Evolutionary conservation across 228 moss, liverwort and hornwort genomes (phyloP).

Genomic region (Sphagnum magellanicum): DNA sequence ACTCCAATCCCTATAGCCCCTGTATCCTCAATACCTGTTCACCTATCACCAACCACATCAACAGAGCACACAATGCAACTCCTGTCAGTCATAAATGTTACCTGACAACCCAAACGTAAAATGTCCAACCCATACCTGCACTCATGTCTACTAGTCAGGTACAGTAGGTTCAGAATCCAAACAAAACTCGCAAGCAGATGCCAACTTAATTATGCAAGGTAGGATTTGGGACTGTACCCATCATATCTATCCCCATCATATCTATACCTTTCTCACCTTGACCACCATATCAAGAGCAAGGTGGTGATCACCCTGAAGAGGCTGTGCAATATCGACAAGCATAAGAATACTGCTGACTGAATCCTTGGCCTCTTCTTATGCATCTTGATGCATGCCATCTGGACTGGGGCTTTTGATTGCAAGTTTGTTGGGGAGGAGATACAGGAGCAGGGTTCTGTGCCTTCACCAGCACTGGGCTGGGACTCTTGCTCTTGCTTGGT

Average conservation of each 20-base stretch:
- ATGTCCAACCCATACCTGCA: no score
- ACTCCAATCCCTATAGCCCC: conserved; percentile 58
- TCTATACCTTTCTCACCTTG: conserved; percentile 57
- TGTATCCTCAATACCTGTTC: conserved; percentile 62
- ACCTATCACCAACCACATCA: no score
- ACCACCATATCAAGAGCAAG: conserved; percentile 58
- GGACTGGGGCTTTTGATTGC: conserved; percentile 56
- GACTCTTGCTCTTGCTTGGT: conserved; percentile 42
- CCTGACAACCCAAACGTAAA: no score
- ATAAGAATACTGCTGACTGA: conserved; percentile 75
- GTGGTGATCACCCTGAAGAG: conserved; percentile 59
- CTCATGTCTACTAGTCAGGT: no score
- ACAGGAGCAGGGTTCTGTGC: conserved; percentile 38
- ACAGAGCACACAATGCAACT: no score
- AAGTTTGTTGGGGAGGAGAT: conserved; percentile 32
- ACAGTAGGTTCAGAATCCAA: no score
- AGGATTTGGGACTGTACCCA: conserved; percentile 18
- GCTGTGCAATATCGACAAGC: conserved; percentile 67
- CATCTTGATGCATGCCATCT: conserved; percentile 61
- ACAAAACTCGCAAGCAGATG: no score
- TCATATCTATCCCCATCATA: conserved; percentile 60
- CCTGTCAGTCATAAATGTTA: no score
- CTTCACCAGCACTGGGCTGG: conserved; percentile 27
- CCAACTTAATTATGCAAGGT: no score
- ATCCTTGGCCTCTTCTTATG: conserved; percentile 73